Evolutionary conservation across 2,329 filamentous ascomycete species (phyloP).

Genomic region (Venturiaceae sp.): DNA sequence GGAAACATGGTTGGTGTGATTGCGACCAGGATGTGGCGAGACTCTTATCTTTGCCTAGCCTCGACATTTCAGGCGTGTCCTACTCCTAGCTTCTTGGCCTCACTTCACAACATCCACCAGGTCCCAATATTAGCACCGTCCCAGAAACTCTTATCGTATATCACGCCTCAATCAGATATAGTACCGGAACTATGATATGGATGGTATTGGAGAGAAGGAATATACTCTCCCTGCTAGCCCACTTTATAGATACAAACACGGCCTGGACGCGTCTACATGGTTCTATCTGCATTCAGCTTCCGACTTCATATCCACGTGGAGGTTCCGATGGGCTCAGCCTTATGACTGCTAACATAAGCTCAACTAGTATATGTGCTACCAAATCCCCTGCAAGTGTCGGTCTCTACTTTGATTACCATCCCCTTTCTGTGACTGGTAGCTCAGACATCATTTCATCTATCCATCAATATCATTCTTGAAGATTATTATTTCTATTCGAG

Average conservation of each 20-base stretch:
- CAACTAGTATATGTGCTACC: not conserved
- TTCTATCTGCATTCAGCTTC: too few species aligned
- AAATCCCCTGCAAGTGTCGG: not conserved
- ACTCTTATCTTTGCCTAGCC: too few species aligned
- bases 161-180: not conserved
- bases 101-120: not conserved
- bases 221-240: not conserved
- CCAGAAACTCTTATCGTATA: not conserved
- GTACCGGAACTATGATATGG: not conserved
- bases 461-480: not conserved
- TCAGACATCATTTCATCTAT: not conserved
- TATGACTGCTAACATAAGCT: not conserved
- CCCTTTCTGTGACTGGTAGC: not conserved
- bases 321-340: not conserved
- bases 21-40: too few species aligned
- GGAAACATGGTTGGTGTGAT: not conserved
- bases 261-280: not conserved
- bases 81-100: too few species aligned
- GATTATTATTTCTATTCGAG: not conserved
- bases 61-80: too few species aligned
- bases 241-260: not conserved
- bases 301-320: not conserved
- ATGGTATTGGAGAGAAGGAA: not conserved
- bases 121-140: not conserved
- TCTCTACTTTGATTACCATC: not conserved